Conservation (phyloP, 2,329 filamentous ascomycete species). For the Colletotrichum sp. region DNA sequence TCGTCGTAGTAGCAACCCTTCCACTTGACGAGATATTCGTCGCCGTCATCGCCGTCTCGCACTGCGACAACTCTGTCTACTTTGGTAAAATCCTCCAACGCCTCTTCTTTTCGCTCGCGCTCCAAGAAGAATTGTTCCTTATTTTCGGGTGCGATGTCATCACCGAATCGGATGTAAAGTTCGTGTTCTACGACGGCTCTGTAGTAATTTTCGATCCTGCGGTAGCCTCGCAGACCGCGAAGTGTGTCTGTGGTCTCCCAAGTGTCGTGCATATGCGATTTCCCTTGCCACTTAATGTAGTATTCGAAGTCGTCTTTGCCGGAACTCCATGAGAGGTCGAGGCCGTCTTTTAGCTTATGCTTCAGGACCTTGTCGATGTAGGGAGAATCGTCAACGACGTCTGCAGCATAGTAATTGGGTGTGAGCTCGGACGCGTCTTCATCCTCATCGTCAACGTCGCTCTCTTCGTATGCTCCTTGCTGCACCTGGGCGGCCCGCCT, state of each 20-base stretch:
- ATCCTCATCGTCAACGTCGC: slow-evolving; percentile 68
- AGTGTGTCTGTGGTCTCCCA: slow-evolving; percentile 86
- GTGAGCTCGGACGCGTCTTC: slow-evolving; percentile 70
- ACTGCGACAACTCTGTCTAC: slow-evolving; percentile 92
- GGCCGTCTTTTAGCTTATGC: slow-evolving; percentile 77
- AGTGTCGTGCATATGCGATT: slow-evolving; percentile 93
- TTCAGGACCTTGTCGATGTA: slow-evolving; percentile 92
- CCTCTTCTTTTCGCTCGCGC: slow-evolving; percentile 87
- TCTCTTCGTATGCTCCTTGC: slow-evolving; percentile 68
- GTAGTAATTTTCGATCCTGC: slow-evolving; percentile 94
- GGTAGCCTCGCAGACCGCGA: slow-evolving; percentile 79
- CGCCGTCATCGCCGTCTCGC: slow-evolving; percentile 78
- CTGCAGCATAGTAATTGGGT: slow-evolving; percentile 66
- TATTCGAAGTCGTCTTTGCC: slow-evolving; percentile 83
- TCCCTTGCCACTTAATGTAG: slow-evolving; percentile 95
- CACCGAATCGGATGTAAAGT: slow-evolving; percentile 75
- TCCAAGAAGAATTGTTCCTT: slow-evolving; percentile 96
- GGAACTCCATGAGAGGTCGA: slow-evolving; percentile 62
- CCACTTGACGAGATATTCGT: slow-evolving; percentile 97
- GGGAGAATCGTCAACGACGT: slow-evolving; percentile 77
- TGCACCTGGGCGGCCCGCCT: slow-evolving; percentile 78
- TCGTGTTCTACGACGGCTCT: slow-evolving; percentile 82
- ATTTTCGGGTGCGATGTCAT: slow-evolving; percentile 81
- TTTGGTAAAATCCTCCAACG: slow-evolving; percentile 86
- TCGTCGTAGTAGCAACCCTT: slow-evolving; percentile 91